Evolutionary conservation across 139 green algal species (phyloP), one percentile per base, ranked within the genome.

Genomic region (Microglena sp.): DNA sequence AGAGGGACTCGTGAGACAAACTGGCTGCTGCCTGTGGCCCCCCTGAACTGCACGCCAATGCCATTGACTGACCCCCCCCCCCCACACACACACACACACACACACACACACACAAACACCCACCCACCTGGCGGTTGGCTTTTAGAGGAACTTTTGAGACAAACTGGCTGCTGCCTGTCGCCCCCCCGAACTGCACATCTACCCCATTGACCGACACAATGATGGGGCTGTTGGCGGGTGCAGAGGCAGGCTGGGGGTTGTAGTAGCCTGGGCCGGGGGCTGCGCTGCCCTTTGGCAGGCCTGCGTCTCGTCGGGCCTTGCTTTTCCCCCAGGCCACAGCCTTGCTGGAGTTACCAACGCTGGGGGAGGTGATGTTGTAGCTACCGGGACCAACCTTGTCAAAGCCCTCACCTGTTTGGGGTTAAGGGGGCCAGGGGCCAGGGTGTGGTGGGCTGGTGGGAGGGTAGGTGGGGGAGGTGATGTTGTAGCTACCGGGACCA

Each of bases 161-260:
- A 50, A 65, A 65, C 32, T 53, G 32, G 4, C 22, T 26, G 5
- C 33, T 65, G 33, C 58, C 58, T 4, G 6, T 53, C 4, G 58
- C 32, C 22, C 58, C 58, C 21, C 58, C 58, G n/a, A 65, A 65
- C 34, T 54, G 32, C 28, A 65, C 58, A 22, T 65, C 58, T 6
- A 65, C 31, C 5, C 58, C 58, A 53, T 65, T 65, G 32, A 65
- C 7, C 11, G 8, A 11, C 55, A 62, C 55, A n/a, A 62, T 30
- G 24, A 62, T 62, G 55, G 55, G 55, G 26, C 55, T 62, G 30
- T 30, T 62, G 30, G 36, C 28, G 7, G 55, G 43, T 5, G 28
- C 8, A 11, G 15, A 27, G 7, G 55, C 22, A 22, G 53, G 7
- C 53, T 18, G 18, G 43, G 53, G 53, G 30, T 63, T 63, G 24